Evolutionary conservation across 2,329 filamentous ascomycete genomes (phyloP).

Genomic region (Trichothecium roseum): DNA sequence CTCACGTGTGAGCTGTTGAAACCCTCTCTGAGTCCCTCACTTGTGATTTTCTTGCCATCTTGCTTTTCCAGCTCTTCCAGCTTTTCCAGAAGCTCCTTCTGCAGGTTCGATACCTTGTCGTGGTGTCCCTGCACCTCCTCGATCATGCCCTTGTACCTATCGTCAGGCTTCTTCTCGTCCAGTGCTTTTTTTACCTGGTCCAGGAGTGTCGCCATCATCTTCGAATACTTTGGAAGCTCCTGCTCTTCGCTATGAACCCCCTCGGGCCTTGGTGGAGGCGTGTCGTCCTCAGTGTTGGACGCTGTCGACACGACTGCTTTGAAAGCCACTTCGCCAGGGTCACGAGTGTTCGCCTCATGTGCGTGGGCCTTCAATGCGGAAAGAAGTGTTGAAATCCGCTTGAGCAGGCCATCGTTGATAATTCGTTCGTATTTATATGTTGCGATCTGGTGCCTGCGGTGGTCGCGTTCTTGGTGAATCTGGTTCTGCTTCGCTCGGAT

Average conservation of each 20-base stretch:
- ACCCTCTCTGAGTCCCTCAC: conserved; percentile 76
- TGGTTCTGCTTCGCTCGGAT: conserved; percentile 97
- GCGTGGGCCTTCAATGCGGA: conserved; percentile 65
- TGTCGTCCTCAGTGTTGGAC: conserved; percentile 60
- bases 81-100: conserved; percentile 64
- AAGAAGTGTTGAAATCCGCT: conserved; percentile 72
- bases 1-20: conserved; percentile 80
- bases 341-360: conserved; percentile 50
- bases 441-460: conserved; percentile 80
- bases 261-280: conserved; percentile 63
- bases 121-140: conserved; percentile 68
- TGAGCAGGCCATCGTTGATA: conserved; percentile 84
- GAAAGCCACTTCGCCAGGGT: conserved; percentile 77
- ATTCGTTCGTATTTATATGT: conserved; percentile 86
- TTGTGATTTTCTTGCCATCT: conserved; percentile 85
- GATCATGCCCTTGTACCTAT: conserved; percentile 66
- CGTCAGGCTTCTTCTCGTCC: conserved; percentile 61
- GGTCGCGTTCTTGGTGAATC: conserved; percentile 83
- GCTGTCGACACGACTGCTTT: conserved; percentile 78
- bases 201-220: conserved; percentile 96
- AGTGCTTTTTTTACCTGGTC: conserved; percentile 85
- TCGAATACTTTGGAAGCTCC: conserved; percentile 74
- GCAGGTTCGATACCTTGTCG: conserved; percentile 66
- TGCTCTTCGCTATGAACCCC: conserved; percentile 69
- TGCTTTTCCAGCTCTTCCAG: conserved; percentile 75